Base-by-base conservation (phyloP, 148 eudicot genomes). In the Hydrangea macrophylla region DNA sequence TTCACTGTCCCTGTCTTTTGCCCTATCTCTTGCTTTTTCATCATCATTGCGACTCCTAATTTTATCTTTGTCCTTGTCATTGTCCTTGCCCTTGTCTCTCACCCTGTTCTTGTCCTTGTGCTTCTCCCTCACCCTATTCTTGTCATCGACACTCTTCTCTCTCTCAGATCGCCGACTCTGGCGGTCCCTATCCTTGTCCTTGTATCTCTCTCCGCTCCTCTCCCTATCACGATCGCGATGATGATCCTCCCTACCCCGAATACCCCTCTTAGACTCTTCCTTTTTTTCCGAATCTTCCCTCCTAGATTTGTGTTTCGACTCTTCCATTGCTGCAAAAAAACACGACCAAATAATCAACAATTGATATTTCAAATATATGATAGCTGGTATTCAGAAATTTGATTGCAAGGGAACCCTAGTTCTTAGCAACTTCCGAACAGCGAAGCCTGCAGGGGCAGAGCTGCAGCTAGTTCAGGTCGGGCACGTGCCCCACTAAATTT, bases 61-160 rank as follows among this genome's bases (percentile, higher is more conserved):
- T 62, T n/a, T n/a, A 15, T 44, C 65, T 33, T 26, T 62, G 51
- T 17, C 31, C 65, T 24, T 62, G 20, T 62, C 65, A 23, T 32
- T 60, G 9, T 36, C 63, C 71, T 24, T 56, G 15, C 39, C 70
- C 57, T 33, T 73, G 55, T 68, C 77, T 36, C 72, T 56, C 24
- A 70, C 75, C n/a, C 65, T 77, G 28, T 77, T 75, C 68, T 60
- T 70, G n/a, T 70, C 75, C 69, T 69, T 70, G 35, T 77, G 75
- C 28, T 53, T 77, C 26, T 75, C 74, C 65, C 65, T 70, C 60
- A 68, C 81, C 62, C 36, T 70, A 44, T 77, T 73, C 65, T 64
- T 56, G 27, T 80, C 84, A 28, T 64, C 50, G 9, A 3, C 71
- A 61, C 80, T 76, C 55, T 50, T 73, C 44, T 75, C 82, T 68